These are phyloP conservation scores for Alternaria solani DNA, from an alignment of 2,329 filamentous ascomycete genomes.

Conservation along the genomic window DNA sequence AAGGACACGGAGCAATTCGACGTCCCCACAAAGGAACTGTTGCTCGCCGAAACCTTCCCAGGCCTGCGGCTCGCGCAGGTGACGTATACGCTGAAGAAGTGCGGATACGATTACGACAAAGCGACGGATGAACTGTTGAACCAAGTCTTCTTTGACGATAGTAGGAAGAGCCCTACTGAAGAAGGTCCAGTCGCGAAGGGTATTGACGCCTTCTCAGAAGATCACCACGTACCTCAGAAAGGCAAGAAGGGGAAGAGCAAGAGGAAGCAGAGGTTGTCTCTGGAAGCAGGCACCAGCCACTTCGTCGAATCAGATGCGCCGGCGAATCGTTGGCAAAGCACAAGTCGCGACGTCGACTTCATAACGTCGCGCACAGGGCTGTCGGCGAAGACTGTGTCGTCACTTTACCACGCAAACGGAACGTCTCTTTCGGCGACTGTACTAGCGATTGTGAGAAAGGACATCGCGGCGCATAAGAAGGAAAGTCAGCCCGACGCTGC, in stretches of 20 bases:
- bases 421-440: slow-evolving; percentile 66
- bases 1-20: slow-evolving; percentile 56
- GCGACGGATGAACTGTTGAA: slow-evolving; percentile 85
- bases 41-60: slow-evolving; percentile 76
- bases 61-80: slow-evolving; percentile 72
- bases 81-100: slow-evolving; percentile 71
- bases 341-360: slow-evolving; percentile 67
- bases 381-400: slow-evolving; percentile 58
- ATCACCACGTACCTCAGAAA: slow-evolving; percentile 55
- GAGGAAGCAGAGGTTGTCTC: slow-evolving; percentile 40
- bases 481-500: slow-evolving; percentile 51
- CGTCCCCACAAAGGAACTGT: slow-evolving; percentile 67
- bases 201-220: slow-evolving; percentile 80
- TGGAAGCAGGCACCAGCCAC: slow-evolving; percentile 28
- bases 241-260: slow-evolving; percentile 57
- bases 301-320: slow-evolving; percentile 34
- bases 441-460: slow-evolving; percentile 59
- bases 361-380: slow-evolving; percentile 63
- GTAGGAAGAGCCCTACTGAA: slow-evolving; percentile 59
- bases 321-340: slow-evolving; percentile 66
- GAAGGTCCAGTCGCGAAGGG: slow-evolving; percentile 65
- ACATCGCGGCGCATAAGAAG: slow-evolving; percentile 53
- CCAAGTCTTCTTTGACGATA: slow-evolving; percentile 77
- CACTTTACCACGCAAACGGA: slow-evolving; percentile 66
- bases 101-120: slow-evolving; percentile 69